Evolutionary conservation across 345 rosid genomes (phyloP).

Genomic region (Leavenworthia alabamica): DNA sequence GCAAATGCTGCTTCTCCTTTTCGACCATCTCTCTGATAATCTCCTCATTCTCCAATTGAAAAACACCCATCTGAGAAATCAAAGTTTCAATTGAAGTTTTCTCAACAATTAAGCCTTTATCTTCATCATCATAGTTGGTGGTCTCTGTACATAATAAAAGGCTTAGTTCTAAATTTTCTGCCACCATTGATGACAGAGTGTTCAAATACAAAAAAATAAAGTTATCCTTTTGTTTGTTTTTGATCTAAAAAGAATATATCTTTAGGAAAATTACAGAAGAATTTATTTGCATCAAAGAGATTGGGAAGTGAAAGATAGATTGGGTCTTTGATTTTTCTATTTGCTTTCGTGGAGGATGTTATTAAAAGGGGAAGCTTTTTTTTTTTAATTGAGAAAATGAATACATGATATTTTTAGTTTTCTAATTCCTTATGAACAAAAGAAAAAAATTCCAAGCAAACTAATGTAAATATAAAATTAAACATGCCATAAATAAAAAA

Average conservation of each 20-base stretch:
- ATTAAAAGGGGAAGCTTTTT: slow-evolving; percentile 25
- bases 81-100: slow-evolving; percentile 29
- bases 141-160: slow-evolving; percentile 52
- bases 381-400: slow-evolving; percentile 25
- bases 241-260: slow-evolving; percentile 5
- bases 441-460: too few species aligned
- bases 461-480: not conserved
- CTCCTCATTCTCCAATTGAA: slow-evolving; percentile 45
- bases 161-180: slow-evolving; percentile 43
- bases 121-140: slow-evolving; percentile 25
- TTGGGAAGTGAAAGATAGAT: slow-evolving; percentile 26
- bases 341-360: slow-evolving; percentile 25
- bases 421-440: too few species aligned
- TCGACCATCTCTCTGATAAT: slow-evolving; percentile 48
- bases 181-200: slow-evolving; percentile 38
- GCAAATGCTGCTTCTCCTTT: slow-evolving; percentile 52
- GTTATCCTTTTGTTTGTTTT: not conserved
- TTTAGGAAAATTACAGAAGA: slow-evolving; percentile 15
- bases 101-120: slow-evolving; percentile 26
- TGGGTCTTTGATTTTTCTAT: slow-evolving; percentile 28
- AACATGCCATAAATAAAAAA: not conserved
- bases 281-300: slow-evolving; percentile 36
- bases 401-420: slow-evolving; percentile 4
- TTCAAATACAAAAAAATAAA: not conserved
- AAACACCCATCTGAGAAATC: slow-evolving; percentile 35